Base-by-base conservation (phyloP, 805 yeast species). In the Komagataella kurtzmanii region DNA sequence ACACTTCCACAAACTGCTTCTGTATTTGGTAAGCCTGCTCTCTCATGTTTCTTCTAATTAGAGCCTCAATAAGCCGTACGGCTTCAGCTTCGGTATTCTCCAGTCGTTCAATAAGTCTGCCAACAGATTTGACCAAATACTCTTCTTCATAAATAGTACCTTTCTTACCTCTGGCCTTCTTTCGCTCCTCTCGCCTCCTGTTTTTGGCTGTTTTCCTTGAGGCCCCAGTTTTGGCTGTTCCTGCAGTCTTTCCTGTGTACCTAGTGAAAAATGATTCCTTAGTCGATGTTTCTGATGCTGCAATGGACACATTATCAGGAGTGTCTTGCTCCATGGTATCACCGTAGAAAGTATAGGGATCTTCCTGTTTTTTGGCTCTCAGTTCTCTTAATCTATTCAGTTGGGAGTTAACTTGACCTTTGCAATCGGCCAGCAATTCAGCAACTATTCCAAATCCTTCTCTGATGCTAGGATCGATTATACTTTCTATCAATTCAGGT, bases 101-200 rank as follows among this genome's bases (percentile, higher is more conserved):
- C 53, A 93, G 67, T 58, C 99, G 79, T 52, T 88, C 97, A 40
- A 88, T 67, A 63, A 93, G 74, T 63, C 99, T 80, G 3, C 96
- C 93, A 53, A 88, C 81, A 3, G 97, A 90, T 58, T 79, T 80
- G 49, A 93, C 83, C 52, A 93, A 76, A 65, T 93, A 93, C 65
- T 93, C 98, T 65, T 93, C 99, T 66, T 93, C 99, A 61, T 93
- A 93, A 18, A 93, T 85, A 6, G 97, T 91, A 48, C 98, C 98
- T 70, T 93, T 93, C 72, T 95, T 88, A 54, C 99, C 99, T 59
- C 96, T 80, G 2, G 99, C 99, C 54, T 81, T 78, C 70, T 93
- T 93, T 60, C 99, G 80, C 63, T 91, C 99, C 67, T 91, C 97
- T 57, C 99, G 80, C 65, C 96, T 86, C 57, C 83, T 80, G 66